Evolutionary conservation across 176 grass and related monocot species (phyloP).

Genomic region (Carex littledalei): DNA sequence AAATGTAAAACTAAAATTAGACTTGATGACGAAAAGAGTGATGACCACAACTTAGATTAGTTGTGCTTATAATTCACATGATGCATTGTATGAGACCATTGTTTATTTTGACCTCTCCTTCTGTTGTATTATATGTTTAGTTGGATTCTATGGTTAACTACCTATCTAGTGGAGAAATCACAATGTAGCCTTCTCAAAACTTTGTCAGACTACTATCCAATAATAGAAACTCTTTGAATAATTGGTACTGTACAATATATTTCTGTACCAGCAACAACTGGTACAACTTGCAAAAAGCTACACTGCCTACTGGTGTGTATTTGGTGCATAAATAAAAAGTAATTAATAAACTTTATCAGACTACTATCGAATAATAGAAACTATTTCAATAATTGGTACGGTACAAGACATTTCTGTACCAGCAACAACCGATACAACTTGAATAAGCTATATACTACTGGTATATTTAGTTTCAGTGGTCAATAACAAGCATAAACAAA

Average conservation of each 20-base stretch:
- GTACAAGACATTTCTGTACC: conserved; percentile 2
- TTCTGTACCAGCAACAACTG: conserved; percentile 1
- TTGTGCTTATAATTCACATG: background rate
- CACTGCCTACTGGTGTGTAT: background rate
- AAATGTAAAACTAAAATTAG: background rate
- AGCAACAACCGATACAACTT: background rate
- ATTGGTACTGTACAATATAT: background rate
- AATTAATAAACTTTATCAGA: background rate
- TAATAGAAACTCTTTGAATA: background rate
- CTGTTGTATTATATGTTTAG: background rate
- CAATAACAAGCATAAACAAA: background rate
- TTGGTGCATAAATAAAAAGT: background rate
- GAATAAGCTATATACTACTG: background rate
- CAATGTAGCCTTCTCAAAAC: background rate
- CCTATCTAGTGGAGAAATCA: background rate
- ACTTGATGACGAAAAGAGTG: background rate
- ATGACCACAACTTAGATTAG: background rate
- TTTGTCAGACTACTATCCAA: background rate
- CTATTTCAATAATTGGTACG: background rate
- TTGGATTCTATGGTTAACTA: background rate
- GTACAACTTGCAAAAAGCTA: background rate
- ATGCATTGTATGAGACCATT: background rate
- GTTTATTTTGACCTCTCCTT: background rate
- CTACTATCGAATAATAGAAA: background rate
- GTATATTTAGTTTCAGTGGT: background rate